phyloP scores from a whole-genome alignment of 257 asterid genomes.

The Avicennia marina region DNA sequence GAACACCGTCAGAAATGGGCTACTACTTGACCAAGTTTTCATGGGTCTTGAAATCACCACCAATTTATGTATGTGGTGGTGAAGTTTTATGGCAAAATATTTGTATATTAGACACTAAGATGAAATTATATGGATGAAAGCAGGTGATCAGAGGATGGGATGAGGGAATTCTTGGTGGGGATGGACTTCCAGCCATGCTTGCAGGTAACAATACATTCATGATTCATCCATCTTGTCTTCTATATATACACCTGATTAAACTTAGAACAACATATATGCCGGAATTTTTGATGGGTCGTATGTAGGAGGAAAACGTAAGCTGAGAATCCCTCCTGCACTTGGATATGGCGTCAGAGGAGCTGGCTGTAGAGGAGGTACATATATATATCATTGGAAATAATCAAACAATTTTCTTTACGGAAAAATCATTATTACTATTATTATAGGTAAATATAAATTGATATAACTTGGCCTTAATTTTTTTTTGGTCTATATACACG shows the following conservation, averaged over 20 bases:
- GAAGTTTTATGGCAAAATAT: too few species aligned
- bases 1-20: too few species aligned
- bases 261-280: too few species aligned
- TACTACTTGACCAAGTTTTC: too few species aligned
- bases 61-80: too few species aligned
- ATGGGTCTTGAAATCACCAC: too few species aligned
- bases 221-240: too few species aligned
- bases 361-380: slow-evolving; percentile 80
- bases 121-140: background rate
- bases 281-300: background rate
- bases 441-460: background rate
- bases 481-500: too few species aligned
- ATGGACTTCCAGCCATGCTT: slow-evolving; percentile 85
- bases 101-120: too few species aligned
- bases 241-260: too few species aligned
- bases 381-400: too few species aligned
- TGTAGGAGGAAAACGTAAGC: slow-evolving; percentile 76
- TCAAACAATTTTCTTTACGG: too few species aligned
- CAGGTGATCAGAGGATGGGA: slow-evolving; percentile 99
- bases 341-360: slow-evolving; percentile 89
- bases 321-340: slow-evolving; percentile 82
- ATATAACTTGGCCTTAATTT: background rate
- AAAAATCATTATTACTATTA: background rate
- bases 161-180: slow-evolving; percentile 84
- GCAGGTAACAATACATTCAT: slow-evolving; percentile 66